phyloP scores from a whole-genome alignment of 1,139 yeast species.

The Spencermartinsiella ligniputridi region DNA sequence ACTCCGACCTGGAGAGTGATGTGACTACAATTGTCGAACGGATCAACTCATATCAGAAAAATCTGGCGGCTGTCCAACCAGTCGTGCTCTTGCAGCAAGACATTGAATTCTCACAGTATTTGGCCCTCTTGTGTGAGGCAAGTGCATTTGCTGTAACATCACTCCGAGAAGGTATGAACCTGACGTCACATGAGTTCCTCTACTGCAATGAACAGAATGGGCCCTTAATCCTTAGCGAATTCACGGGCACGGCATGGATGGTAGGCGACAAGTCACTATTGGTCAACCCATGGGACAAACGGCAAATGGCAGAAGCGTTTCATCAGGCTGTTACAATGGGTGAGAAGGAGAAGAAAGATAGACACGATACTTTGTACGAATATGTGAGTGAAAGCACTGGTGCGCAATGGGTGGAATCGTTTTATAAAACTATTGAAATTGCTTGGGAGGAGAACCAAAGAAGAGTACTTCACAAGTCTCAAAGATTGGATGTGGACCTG shows the following conservation, averaged over 20 bases:
- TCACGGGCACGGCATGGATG: conserved; percentile 87
- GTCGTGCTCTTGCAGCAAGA: conserved; percentile 86
- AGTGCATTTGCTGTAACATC: conserved; percentile 84
- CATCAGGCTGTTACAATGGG: conserved; percentile 61
- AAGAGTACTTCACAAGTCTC: conserved; percentile 35
- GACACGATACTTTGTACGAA: conserved; percentile 61
- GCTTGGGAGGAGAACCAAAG: conserved; percentile 60
- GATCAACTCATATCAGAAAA: conserved; percentile 74
- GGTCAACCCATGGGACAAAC: conserved; percentile 88
- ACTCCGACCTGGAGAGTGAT: conserved; percentile 59
- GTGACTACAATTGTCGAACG: conserved; percentile 75
- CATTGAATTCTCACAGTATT: conserved; percentile 80
- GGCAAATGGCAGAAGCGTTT: conserved; percentile 59
- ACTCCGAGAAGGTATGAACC: conserved; percentile 93
- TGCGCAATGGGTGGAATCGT: conserved; percentile 63
- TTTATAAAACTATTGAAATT: conserved; percentile 50
- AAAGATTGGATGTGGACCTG: conserved; percentile 24
- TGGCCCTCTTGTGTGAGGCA: conserved; percentile 83
- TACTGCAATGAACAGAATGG: conserved; percentile 66
- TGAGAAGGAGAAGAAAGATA: conserved; percentile 47
- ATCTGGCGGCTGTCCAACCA: conserved; percentile 55
- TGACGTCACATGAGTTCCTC: conserved; percentile 92
- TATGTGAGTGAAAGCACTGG: conserved; percentile 67
- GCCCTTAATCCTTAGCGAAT: conserved; percentile 83
- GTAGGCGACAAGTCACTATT: conserved; percentile 62